These are phyloP conservation scores for Mycotypha africana DNA, from an alignment of 371 early-diverging fungal genomes.

Conservation along the genomic window DNA sequence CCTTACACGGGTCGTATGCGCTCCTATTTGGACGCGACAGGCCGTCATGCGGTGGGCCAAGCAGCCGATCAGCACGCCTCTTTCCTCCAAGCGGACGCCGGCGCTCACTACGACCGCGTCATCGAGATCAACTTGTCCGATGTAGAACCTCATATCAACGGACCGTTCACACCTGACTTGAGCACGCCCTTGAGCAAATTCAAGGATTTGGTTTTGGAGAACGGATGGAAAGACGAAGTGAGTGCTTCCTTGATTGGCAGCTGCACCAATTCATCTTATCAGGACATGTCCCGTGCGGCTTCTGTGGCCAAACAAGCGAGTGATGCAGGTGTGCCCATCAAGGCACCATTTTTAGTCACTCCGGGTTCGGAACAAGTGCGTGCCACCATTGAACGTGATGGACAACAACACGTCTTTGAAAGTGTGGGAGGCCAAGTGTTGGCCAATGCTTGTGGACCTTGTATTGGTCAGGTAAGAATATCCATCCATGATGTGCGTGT, in stretches of 20 bases:
- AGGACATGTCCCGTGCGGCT: slow-evolving; percentile 93
- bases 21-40: slow-evolving; percentile 75
- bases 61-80: slow-evolving; percentile 53
- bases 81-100: slow-evolving; percentile 48
- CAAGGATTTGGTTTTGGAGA: slow-evolving; percentile 64
- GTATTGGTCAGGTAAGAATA: slow-evolving; percentile 71
- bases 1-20: slow-evolving; percentile 79
- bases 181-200: slow-evolving; percentile 87
- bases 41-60: slow-evolving; percentile 65
- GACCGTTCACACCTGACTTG: slow-evolving; percentile 95
- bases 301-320: slow-evolving; percentile 81
- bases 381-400: slow-evolving; percentile 94
- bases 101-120: slow-evolving; percentile 75
- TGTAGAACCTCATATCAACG: slow-evolving; percentile 94
- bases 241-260: slow-evolving; percentile 90
- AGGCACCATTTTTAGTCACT: slow-evolving; percentile 84
- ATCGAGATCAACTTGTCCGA: slow-evolving; percentile 86
- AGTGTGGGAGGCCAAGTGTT: slow-evolving; percentile 83
- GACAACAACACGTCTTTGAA: slow-evolving; percentile 76
- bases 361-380: slow-evolving; percentile 97
- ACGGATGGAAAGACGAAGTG: slow-evolving; percentile 86
- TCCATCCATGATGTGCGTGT: not conserved
- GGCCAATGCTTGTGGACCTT: slow-evolving; percentile 88
- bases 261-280: slow-evolving; percentile 95
- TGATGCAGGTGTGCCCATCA: slow-evolving; percentile 72